phyloP scores from a whole-genome alignment of 2,329 filamentous ascomycete genomes.

The Domatiomyces catenatus region DNA sequence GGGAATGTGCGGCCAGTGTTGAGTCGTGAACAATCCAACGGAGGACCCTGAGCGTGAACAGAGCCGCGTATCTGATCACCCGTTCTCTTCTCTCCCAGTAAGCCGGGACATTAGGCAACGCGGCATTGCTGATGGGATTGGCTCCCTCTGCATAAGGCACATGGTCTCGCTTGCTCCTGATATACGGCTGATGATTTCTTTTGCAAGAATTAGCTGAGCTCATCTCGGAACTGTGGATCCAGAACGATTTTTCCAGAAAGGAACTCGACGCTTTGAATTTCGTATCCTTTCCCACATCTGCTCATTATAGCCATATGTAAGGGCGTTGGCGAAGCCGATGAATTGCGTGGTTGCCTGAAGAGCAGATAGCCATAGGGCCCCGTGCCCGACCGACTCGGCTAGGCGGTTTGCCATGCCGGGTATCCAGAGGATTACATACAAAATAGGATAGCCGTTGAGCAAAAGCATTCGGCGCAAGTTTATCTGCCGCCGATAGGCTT shows the following conservation, averaged over 20 bases:
- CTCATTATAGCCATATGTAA: constrained; percentile 1
- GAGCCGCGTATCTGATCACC: too few species aligned
- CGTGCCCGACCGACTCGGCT: not conserved
- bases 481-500: not conserved
- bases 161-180: not conserved
- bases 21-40: too few species aligned
- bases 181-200: not conserved
- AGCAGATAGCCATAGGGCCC: not conserved
- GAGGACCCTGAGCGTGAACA: too few species aligned
- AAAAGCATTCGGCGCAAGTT: not conserved
- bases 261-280: not conserved
- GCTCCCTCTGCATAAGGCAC: not conserved
- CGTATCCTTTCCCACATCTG: not conserved
- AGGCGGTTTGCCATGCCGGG: not conserved
- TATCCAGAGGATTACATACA: not conserved
- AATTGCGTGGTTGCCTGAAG: not conserved
- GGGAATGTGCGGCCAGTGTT: too few species aligned
- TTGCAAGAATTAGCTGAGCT: not conserved
- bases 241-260: not conserved
- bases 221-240: not conserved
- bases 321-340: not conserved
- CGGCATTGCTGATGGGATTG: not conserved
- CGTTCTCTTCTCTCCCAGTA: not conserved
- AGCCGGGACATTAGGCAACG: not conserved
- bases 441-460: not conserved